Evolutionary conservation across 306 rosid species (phyloP), one percentile per base, ranked within the genome.

Genomic region (Mimosa pudica): DNA sequence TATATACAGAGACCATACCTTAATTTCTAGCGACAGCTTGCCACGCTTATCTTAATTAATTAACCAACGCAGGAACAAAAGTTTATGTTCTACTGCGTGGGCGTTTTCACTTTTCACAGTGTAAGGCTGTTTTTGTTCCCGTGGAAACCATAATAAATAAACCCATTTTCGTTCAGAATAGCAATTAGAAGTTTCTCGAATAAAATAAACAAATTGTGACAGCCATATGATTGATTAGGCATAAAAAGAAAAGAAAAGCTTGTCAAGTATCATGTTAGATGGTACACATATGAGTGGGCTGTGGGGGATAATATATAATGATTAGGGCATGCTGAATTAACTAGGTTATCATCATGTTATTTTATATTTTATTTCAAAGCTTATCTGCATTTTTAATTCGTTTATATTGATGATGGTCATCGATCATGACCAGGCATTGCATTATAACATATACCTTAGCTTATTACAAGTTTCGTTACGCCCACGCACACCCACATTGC

Each of bases 321-420:
- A 79, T 47, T 12, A 41, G 76, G 68, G 42, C 75, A 79, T 64
- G 79, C 24, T 79, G 5, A 42, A 62, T 81, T 81, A 61, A 85
- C 38, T 74, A 78, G 7, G 18, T 69, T 74, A 74, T 85, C 85
- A 74, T 71, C 54, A 2, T 32, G 74, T 32, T 77, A 77, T 52
- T 81, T 60, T 52, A 57, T 55, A 17, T 9, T 55, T 10, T n/a
- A 18, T 54, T 16, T 17, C 7, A 54, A 0, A 2, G 30, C 30
- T 12, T n/a, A 55, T 55, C 61, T 6, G n/a, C 30, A 55, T 55
- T 55, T 7, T 55, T 17, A 55, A 55, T 52, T 52, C 58, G 58
- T 52, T 52, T 16, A 1, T 2, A 52, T 52, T 16, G 18, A 13
- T 52, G 3, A 7, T 52, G 58, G 18, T 5, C 13, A 13, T 10